These are phyloP conservation scores for Penicillium paradoxum DNA, from an alignment of 495 filamentous ascomycete species.

Conservation along the genomic window DNA sequence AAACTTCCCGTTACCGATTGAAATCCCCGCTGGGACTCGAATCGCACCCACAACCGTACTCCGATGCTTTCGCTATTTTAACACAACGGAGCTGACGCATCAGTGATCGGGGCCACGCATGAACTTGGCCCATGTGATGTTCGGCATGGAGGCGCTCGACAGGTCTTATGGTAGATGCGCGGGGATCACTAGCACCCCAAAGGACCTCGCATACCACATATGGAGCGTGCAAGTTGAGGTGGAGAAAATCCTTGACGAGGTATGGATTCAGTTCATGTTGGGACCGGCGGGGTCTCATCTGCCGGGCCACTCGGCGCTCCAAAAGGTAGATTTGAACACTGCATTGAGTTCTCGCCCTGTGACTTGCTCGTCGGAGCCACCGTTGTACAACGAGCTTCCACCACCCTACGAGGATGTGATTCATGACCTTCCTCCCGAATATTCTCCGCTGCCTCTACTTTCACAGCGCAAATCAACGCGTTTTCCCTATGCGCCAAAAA, in stretches of 20 bases:
- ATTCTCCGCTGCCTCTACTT: conserved; percentile 27
- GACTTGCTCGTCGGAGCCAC: conserved; percentile 6
- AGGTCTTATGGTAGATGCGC: conserved; percentile 1
- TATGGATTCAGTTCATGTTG: conserved; percentile 10
- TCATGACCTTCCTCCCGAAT: conserved; percentile 41
- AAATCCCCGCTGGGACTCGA: conserved; percentile 8
- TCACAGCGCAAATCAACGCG: conserved; percentile 20
- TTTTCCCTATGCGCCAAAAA: conserved; percentile 11
- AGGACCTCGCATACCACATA: background rate
- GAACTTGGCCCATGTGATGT: conserved; percentile 14
- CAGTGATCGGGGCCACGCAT: conserved; percentile 11
- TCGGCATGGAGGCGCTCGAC: conserved; percentile 15
- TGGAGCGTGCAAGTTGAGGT: conserved; percentile 2
- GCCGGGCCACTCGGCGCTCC: background rate
- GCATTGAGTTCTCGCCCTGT: conserved; percentile 13
- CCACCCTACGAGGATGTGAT: conserved; percentile 43
- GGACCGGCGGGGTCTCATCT: background rate
- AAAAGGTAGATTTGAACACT: conserved; percentile 6
- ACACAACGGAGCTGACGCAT: conserved; percentile 8
- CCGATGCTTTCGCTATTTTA: conserved; percentile 18
- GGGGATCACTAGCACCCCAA: background rate
- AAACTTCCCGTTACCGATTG: background rate
- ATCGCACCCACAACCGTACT: conserved; percentile 1
- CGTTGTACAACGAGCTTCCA: conserved; percentile 28
- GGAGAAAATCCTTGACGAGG: conserved; percentile 10